Base-by-base conservation (phyloP, 441 rosid species). In the Gossypium aridum region DNA sequence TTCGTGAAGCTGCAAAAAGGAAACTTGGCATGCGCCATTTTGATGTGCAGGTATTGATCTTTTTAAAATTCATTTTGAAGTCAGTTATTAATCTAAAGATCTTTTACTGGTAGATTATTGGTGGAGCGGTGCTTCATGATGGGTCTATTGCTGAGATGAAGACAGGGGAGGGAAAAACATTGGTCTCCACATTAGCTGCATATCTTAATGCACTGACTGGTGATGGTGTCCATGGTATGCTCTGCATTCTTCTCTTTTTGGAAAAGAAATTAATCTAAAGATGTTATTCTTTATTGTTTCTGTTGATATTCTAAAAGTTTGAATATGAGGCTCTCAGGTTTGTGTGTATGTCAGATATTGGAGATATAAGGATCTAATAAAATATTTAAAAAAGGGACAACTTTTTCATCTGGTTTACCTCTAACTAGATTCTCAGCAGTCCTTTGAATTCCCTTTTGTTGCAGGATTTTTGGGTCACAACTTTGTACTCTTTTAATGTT, bases 1-100 rank as follows among this genome's bases (percentile, higher is more conserved):
- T 95, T 77, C 98, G 99, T 45, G 98, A 95, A 87, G 99, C 98
- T 81, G 98, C 98, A 47, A 91, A 76, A 78, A 90, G 99, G 87
- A 90, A 91, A 76, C 97, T 95, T 85, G 96, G 97, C 57, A 92
- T 95, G 98, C 98, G 98, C 80, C 98, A 91, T 86, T 95, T 95
- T 88, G 99, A 95, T 59, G 99, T 91, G 83, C 99, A 90, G 97
- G 98, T 92, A 76, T 74, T 75, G 91, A 97, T 92, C 76, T 73
- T 74, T 20, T 57, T 57, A 17, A 19, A 7, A 43, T 72, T 74
- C 55, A 57, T 57, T 59, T 64, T 22, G 26, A 53, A 74, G 69
- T 67, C 64, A 49, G 31, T 22, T 74, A 45, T 79, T 66, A 13
- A 73, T 72, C 61, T 63, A 63, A 78, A 70, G 43, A 26, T 17